A percentile compares a stretch with the other conserved stretches of the same genome.
Evolutionary conservation across 495 filamentous ascomycete genomes (phyloP).

Genomic region (Pyrenopolyporus hunteri): DNA sequence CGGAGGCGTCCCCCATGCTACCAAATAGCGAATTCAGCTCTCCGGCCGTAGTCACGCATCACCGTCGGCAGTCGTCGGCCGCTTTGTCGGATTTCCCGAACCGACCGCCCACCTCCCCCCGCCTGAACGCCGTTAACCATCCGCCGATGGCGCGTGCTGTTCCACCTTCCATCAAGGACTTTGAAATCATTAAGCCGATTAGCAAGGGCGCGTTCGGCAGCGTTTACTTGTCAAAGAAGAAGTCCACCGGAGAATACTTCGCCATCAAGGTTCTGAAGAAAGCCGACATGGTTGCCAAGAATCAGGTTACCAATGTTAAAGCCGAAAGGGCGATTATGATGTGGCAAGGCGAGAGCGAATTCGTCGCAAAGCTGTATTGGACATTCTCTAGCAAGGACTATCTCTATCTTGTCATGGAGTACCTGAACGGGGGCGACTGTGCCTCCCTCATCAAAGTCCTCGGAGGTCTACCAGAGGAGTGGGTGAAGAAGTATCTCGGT

Average conservation of each 20-base stretch:
- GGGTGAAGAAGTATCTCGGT: slow-evolving; percentile 95
- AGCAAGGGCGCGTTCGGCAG: slow-evolving; percentile 99
- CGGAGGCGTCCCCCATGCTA: slow-evolving; percentile 86
- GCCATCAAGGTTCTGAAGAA: slow-evolving; percentile 99
- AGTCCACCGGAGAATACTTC: slow-evolving; percentile 96
- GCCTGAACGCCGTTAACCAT: slow-evolving; percentile 74
- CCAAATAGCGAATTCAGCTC: slow-evolving; percentile 80
- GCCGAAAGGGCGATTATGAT: slow-evolving; percentile 99
- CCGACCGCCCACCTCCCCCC: slow-evolving; percentile 79
- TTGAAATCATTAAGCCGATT: slow-evolving; percentile 99
- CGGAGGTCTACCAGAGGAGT: slow-evolving; percentile 90
- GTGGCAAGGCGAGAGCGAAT: slow-evolving; percentile 99
- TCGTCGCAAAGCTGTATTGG: slow-evolving; percentile 98
- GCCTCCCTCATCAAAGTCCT: slow-evolving; percentile 94
- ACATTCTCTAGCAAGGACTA: slow-evolving; percentile 99
- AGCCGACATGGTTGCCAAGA: slow-evolving; percentile 99
- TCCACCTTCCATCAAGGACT: slow-evolving; percentile 96
- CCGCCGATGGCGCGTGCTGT: slow-evolving; percentile 76
- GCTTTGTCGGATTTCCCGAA: slow-evolving; percentile 70
- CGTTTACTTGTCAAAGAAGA: slow-evolving; percentile 97
- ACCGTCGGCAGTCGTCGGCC: slow-evolving; percentile 91
- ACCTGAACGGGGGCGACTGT: slow-evolving; percentile 96
- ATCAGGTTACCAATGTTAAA: slow-evolving; percentile 98
- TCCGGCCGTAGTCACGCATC: slow-evolving; percentile 68
- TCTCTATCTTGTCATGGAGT: slow-evolving; percentile 98